Evolutionary conservation across 2,329 filamentous ascomycete genomes (phyloP).

Genomic region (Fusarium scirpi): DNA sequence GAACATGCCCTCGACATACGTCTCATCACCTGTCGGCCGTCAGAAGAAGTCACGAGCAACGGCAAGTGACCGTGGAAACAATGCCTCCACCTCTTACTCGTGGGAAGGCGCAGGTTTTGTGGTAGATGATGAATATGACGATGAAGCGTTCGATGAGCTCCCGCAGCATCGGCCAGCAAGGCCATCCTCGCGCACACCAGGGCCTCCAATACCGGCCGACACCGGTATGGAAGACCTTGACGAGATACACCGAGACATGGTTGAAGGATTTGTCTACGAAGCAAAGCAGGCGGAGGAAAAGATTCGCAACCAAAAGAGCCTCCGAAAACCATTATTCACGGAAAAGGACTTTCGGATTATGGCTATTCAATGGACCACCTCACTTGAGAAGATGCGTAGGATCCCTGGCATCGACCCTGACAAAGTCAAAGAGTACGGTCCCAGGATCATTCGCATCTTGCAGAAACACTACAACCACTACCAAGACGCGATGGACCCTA

Average conservation of each 20-base stretch:
- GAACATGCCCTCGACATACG: slow-evolving; percentile 59
- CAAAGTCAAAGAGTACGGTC: slow-evolving; percentile 72
- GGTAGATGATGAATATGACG: slow-evolving; percentile 53
- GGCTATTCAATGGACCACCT: slow-evolving; percentile 75
- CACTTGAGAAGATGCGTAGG: slow-evolving; percentile 68
- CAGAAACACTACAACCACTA: slow-evolving; percentile 61
- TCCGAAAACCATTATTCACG: slow-evolving; percentile 73
- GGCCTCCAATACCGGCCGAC: slow-evolving; percentile 70
- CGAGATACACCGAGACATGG: slow-evolving; percentile 71
- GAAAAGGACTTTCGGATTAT: slow-evolving; percentile 78
- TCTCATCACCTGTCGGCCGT: slow-evolving; percentile 65
- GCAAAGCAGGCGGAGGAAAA: slow-evolving; percentile 71
- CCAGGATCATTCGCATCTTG: slow-evolving; percentile 70
- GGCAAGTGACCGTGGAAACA: slow-evolving; percentile 53
- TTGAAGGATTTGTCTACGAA: slow-evolving; percentile 73
- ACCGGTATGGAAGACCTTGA: slow-evolving; percentile 65
- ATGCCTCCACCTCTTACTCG: slow-evolving; percentile 57
- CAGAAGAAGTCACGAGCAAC: slow-evolving; percentile 46
- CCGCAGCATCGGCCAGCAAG: slow-evolving; percentile 54
- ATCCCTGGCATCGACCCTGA: slow-evolving; percentile 73
- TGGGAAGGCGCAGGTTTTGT: slow-evolving; percentile 60
- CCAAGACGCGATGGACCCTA: slow-evolving; percentile 61
- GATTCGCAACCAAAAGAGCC: slow-evolving; percentile 68
- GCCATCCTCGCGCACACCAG: slow-evolving; percentile 53
- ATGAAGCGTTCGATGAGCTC: slow-evolving; percentile 61